Conservation (phyloP, 164 flowering plant species). For the Cinnamomum micranthum region DNA sequence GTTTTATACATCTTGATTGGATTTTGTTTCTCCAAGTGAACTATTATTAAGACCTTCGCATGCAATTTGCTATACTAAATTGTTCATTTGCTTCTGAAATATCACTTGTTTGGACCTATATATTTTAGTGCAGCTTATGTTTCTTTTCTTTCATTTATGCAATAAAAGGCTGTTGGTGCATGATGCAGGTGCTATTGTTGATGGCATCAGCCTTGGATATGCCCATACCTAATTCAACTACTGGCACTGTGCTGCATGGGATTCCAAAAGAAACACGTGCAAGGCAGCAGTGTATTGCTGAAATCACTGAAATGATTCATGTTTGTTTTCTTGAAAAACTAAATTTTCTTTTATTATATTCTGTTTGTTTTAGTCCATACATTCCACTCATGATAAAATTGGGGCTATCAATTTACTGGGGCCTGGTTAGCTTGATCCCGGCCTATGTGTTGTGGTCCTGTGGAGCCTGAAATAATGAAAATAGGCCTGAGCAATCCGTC, state of each 20-base stretch:
- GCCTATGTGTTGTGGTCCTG: background rate
- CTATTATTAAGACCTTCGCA: too few relatives aligned
- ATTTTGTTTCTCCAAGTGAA: too few relatives aligned
- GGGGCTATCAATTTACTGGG: background rate
- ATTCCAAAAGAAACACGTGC: slow-evolving; percentile 49
- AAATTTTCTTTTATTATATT: background rate
- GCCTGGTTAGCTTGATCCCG: background rate
- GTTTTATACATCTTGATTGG: too few relatives aligned
- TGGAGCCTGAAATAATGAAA: background rate
- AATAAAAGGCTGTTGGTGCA: background rate
- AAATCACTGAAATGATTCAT: slow-evolving; percentile 98
- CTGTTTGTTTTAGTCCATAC: background rate
- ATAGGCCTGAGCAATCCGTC: background rate
- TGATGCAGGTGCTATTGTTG: slow-evolving; percentile 78
- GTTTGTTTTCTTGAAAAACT: slow-evolving; percentile 37
- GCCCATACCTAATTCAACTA: slow-evolving; percentile 28
- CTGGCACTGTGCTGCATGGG: slow-evolving; percentile 27
- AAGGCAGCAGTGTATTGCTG: slow-evolving; percentile 81
- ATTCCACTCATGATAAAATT: background rate
- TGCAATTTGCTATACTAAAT: too few relatives aligned
- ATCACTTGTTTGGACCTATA: too few relatives aligned
- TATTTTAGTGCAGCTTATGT: too few relatives aligned
- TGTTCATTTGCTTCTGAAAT: too few relatives aligned
- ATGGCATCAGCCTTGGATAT: slow-evolving; percentile 85
- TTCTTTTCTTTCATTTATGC: background rate